phyloP scores from a whole-genome alignment of 495 filamentous ascomycete genomes.

The Melanomma pulvis-pyrius region DNA sequence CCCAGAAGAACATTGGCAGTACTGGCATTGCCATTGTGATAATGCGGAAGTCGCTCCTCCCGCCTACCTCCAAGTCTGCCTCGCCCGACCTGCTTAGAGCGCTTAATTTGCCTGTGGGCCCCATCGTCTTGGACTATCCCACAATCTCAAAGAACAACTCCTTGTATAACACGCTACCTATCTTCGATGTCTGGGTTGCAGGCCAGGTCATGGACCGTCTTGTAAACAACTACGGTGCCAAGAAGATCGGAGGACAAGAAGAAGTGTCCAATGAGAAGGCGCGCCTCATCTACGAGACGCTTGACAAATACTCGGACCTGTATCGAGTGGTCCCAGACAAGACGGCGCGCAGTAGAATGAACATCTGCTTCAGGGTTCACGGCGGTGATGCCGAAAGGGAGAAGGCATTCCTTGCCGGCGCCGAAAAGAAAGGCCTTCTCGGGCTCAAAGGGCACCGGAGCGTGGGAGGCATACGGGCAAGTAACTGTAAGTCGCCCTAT shows the following conservation, averaged over 20 bases:
- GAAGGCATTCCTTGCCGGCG: slow-evolving; percentile 75
- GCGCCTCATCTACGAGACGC: slow-evolving; percentile 66
- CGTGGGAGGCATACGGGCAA: slow-evolving; percentile 69
- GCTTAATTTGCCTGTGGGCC: slow-evolving; percentile 75
- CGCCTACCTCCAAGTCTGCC: slow-evolving; percentile 60
- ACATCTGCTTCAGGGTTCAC: slow-evolving; percentile 83
- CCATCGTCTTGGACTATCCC: slow-evolving; percentile 77
- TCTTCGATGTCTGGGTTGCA: slow-evolving; percentile 90
- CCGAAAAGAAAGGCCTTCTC: slow-evolving; percentile 61
- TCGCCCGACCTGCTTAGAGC: slow-evolving; percentile 67
- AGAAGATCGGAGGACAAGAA: slow-evolving; percentile 73
- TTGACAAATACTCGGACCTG: slow-evolving; percentile 69
- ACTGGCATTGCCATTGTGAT: slow-evolving; percentile 85
- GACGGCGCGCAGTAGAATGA: slow-evolving; percentile 79
- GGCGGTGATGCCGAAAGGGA: slow-evolving; percentile 66
- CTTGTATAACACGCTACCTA: slow-evolving; percentile 92
- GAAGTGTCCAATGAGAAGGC: slow-evolving; percentile 72
- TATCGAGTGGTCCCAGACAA: slow-evolving; percentile 77
- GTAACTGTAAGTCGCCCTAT: slow-evolving; percentile 51
- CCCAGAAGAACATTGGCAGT: slow-evolving; percentile 88
- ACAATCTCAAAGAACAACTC: slow-evolving; percentile 83
- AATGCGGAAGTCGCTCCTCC: slow-evolving; percentile 73
- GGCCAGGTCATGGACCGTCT: slow-evolving; percentile 77
- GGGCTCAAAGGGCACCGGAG: slow-evolving; percentile 83
- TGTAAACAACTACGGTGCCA: slow-evolving; percentile 58